These are phyloP conservation scores for Phaseolus coccineus DNA, from an alignment of 331 rosid species.

Conservation along the genomic window DNA sequence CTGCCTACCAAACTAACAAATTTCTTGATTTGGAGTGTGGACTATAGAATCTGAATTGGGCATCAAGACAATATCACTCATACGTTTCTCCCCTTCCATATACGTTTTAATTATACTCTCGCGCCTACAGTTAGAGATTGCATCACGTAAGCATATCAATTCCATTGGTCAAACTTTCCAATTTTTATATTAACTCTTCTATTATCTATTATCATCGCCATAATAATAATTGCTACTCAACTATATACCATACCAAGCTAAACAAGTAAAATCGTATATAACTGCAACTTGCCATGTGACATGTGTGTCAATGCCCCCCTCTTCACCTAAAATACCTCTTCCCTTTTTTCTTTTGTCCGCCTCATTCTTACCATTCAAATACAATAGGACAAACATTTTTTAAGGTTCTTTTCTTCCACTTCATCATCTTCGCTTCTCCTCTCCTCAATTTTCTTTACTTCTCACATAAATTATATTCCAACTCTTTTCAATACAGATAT, in stretches of 20 bases:
- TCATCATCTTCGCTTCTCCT: too few species aligned
- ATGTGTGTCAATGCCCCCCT: slow-evolving; percentile 34
- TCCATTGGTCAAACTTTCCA: slow-evolving; percentile 45
- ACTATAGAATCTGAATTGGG: slow-evolving; percentile 35
- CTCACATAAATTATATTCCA: neutral
- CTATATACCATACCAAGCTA: slow-evolving; percentile 30
- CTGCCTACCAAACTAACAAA: slow-evolving; percentile 29
- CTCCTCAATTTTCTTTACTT: neutral
- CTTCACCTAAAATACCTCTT: neutral
- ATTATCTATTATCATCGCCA: slow-evolving; percentile 27
- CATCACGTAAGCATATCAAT: slow-evolving; percentile 47
- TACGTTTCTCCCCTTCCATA: slow-evolving; percentile 12
- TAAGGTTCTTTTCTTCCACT: too few species aligned
- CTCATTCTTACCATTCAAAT: slow-evolving; percentile 9
- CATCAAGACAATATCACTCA: slow-evolving; percentile 22
- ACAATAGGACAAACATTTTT: neutral
- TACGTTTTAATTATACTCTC: slow-evolving; percentile 32
- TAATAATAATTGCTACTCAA: slow-evolving; percentile 22
- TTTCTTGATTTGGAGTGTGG: slow-evolving; percentile 44
- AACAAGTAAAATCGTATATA: neutral
- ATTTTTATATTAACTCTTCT: neutral
- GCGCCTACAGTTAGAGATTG: slow-evolving; percentile 40
- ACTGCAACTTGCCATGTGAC: slow-evolving; percentile 35
- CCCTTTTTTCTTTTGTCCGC: neutral
- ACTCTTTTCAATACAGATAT: neutral